Evolutionary conservation across 495 filamentous ascomycete genomes (phyloP).

Genomic region (Penicillium simplicissimum): DNA sequence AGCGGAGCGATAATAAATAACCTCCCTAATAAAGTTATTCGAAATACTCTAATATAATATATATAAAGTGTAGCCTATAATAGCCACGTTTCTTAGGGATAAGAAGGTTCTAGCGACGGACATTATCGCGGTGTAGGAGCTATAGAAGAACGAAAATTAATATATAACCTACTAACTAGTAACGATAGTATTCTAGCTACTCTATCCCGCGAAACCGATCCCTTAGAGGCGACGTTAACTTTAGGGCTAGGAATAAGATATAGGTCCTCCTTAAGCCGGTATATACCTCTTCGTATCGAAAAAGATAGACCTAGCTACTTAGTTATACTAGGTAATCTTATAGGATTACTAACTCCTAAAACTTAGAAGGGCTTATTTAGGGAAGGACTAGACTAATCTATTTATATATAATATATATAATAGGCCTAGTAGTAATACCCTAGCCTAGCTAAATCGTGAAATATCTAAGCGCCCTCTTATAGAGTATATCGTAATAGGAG

Average conservation of each 20-base stretch:
- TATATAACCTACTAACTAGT: slow-evolving; percentile 6
- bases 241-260: no score
- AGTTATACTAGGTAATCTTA: slow-evolving; percentile 3
- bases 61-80: slow-evolving; percentile 7
- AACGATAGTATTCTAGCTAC: slow-evolving; percentile 1
- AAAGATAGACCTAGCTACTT: slow-evolving; percentile 1
- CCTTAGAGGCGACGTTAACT: background rate
- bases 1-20: background rate
- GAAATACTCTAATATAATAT: slow-evolving; percentile 10
- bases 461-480: slow-evolving; percentile 1
- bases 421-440: slow-evolving; percentile 2
- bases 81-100: slow-evolving; percentile 13
- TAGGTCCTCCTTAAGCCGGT: background rate
- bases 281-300: slow-evolving; percentile 11
- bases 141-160: background rate
- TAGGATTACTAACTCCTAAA: slow-evolving; percentile 10
- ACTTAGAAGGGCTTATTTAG: background rate
- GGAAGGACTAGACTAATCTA: slow-evolving; percentile 4
- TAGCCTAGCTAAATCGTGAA: slow-evolving; percentile 1
- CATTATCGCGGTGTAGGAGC: slow-evolving; percentile 6
- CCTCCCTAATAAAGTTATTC: background rate
- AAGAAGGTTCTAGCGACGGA: background rate
- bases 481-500: slow-evolving; percentile 16
- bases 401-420: slow-evolving; percentile 20
- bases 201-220: background rate